phyloP scores from a whole-genome alignment of 495 filamentous ascomycete species.

The Aspergillus leporis region DNA sequence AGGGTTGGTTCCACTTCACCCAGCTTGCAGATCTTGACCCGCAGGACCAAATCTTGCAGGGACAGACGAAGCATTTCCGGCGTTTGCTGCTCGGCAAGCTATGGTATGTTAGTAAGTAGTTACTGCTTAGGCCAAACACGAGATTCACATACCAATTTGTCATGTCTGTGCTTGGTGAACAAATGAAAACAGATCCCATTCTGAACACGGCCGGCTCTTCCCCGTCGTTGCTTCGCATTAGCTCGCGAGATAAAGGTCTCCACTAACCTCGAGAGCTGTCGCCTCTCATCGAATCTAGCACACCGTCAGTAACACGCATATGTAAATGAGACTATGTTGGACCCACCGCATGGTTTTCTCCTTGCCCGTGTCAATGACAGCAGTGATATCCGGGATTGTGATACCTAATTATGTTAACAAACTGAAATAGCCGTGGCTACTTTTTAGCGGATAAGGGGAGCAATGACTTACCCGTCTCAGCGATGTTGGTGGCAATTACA shows the following conservation, averaged over 20 bases:
- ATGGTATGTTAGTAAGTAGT: conserved; percentile 7
- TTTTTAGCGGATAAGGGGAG: background rate
- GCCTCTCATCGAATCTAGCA: conserved; percentile 76
- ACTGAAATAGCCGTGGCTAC: background rate
- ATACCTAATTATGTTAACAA: conserved; percentile 46
- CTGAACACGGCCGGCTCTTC: conserved; percentile 94
- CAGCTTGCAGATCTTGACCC: conserved; percentile 96
- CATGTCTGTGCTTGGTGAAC: conserved; percentile 85
- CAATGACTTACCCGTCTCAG: conserved; percentile 69
- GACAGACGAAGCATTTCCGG: conserved; percentile 94
- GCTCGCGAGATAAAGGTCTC: conserved; percentile 92
- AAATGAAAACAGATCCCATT: conserved; percentile 93
- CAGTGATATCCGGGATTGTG: conserved; percentile 94
- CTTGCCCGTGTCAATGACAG: conserved; percentile 91
- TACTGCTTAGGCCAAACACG: background rate
- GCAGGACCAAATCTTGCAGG: conserved; percentile 87
- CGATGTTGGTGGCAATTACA: conserved; percentile 94
- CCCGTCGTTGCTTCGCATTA: conserved; percentile 91
- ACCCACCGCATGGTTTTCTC: conserved; percentile 84
- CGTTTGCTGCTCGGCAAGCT: conserved; percentile 87
- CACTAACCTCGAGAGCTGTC: conserved; percentile 84
- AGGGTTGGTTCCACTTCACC: conserved; percentile 89
- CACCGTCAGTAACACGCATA: conserved; percentile 8
- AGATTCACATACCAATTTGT: conserved; percentile 47
- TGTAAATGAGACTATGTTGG: background rate